Evolutionary conservation across 2,329 filamentous ascomycete genomes (phyloP), one percentile per base, ranked within the genome.

Genomic region (Penicillium sp.): DNA sequence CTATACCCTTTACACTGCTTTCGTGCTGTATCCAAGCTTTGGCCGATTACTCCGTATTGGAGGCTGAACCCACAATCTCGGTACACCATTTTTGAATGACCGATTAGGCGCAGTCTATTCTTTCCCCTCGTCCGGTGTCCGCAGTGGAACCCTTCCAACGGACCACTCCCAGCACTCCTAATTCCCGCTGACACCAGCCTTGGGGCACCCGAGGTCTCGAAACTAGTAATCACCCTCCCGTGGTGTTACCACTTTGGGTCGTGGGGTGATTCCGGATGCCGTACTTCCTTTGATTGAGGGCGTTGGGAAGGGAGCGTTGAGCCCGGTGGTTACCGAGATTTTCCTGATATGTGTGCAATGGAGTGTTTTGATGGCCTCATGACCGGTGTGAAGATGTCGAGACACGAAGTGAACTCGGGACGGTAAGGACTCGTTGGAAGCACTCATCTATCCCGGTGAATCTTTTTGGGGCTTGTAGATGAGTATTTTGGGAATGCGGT

Each of bases 241-340:
- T 11, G 10, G 13, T 28, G 14, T 42, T 66, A 33, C 57, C 43
- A n/a, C 40, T 58, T 61, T 43, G 2, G 30, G 57, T 19, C 57
- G 64, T 70, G 66, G 66, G 63, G 63, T 68, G 68, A 70, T 7
- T 59, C 59, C 65, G 68, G 68, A 63, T 65, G 52, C 28, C 55
- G 16, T 52, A 19, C 37, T 70, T 64, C 68, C 66, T 60, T 28
- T 40, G n/a, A n/a, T 13, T 37, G 16, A 25, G 10, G 19, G 38
- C 28, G 42, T 28, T 22, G 33, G 2, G 13, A 35, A 22, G 33
- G 30, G 8, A 51, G 42, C 16, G 33, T 52, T 52, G 13, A 38
- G 30, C 63, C 66, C 63, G 62, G 42, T 42, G 37, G 60, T 54
- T 57, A 60, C 66, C 66, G 63, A 65, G n/a, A 2, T 25, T 28